These are phyloP conservation scores for Nicotiana sylvestris DNA, from an alignment of 257 asterid species.

Conservation along the genomic window DNA sequence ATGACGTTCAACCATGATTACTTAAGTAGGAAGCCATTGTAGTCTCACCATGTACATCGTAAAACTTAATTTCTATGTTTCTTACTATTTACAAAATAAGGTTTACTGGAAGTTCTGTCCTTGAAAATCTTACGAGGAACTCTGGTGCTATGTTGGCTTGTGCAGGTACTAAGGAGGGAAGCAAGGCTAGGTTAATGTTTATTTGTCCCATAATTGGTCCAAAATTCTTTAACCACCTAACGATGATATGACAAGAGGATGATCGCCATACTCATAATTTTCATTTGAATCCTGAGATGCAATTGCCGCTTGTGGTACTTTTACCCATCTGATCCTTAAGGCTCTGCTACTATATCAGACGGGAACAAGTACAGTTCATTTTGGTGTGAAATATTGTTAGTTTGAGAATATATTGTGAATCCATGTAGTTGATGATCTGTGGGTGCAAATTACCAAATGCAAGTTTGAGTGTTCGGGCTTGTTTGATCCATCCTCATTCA, in stretches of 20 bases:
- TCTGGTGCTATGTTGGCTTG: neutral
- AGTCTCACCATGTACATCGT: no score
- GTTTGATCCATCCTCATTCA: no score
- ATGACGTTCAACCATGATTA: neutral
- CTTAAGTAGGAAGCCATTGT: neutral
- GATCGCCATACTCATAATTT: no score
- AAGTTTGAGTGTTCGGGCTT: neutral
- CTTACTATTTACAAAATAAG: no score
- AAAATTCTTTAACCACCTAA: neutral
- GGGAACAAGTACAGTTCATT: neutral
- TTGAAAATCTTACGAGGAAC: no score
- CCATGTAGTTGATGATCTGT: neutral
- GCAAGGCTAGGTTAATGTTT: conserved; percentile 62
- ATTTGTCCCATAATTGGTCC: neutral
- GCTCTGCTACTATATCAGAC: neutral
- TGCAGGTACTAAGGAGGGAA: conserved; percentile 72
- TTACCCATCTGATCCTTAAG: neutral
- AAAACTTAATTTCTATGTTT: no score
- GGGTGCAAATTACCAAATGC: neutral
- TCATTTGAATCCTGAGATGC: no score
- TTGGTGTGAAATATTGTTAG: neutral
- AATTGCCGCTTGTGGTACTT: neutral
- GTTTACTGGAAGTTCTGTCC: no score
- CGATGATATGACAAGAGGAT: no score
- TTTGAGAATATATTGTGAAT: neutral